Conservation (phyloP, 768 basidiomycete genomes). For the Fibroporia radiculosa region DNA sequence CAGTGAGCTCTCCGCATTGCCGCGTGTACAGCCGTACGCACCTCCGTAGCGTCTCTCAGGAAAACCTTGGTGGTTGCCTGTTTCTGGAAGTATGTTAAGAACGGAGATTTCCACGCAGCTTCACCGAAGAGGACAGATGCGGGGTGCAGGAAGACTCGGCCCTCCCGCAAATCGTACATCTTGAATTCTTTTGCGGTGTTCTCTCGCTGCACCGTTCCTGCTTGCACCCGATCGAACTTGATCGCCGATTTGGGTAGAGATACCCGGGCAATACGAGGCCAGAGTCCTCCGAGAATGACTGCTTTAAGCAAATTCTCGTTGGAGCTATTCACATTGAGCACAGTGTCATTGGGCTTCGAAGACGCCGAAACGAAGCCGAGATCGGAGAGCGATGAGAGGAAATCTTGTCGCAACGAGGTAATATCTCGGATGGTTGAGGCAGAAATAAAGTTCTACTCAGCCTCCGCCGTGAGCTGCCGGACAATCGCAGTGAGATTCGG, state of each 20-base stretch:
- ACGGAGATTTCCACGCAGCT: conserved; percentile 67
- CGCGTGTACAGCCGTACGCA: conserved; percentile 22
- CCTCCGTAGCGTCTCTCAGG: conserved; percentile 83
- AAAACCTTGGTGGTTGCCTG: conserved; percentile 78
- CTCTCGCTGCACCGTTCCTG: conserved; percentile 78
- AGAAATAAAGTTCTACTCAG: conserved; percentile 75
- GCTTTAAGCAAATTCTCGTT: conserved; percentile 77
- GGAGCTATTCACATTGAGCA: conserved; percentile 55
- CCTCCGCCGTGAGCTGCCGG: background rate
- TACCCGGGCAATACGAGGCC: conserved; percentile 76
- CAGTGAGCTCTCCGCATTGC: background rate
- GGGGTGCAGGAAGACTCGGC: conserved; percentile 78
- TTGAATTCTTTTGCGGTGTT: conserved; percentile 81
- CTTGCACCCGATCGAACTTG: conserved; percentile 81
- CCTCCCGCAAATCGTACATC: conserved; percentile 58
- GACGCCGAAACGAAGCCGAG: conserved; percentile 58
- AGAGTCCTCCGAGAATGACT: conserved; percentile 79
- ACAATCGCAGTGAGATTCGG: conserved; percentile 4
- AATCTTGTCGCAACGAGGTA: conserved; percentile 68
- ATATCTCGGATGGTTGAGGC: conserved; percentile 67
- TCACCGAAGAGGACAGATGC: conserved; percentile 71
- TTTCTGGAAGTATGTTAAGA: conserved; percentile 80
- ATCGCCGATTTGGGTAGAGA: conserved; percentile 64
- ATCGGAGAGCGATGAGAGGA: conserved; percentile 58
- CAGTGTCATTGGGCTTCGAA: conserved; percentile 36